phyloP scores from a whole-genome alignment of 1,284 basidiomycete genomes.

The Fomitopsis palustris region DNA sequence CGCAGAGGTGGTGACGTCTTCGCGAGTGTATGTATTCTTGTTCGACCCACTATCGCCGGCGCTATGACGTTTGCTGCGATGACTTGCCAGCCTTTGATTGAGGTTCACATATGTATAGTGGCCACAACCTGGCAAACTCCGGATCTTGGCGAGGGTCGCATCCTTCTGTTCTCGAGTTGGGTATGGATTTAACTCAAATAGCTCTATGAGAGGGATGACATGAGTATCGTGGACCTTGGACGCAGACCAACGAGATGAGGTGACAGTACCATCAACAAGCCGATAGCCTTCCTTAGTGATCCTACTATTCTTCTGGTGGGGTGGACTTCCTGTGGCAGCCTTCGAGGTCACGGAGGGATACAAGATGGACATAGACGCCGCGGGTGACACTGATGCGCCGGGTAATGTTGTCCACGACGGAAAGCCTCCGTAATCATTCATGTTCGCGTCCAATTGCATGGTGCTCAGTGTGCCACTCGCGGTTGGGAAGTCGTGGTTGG shows the following conservation, averaged over 20 bases:
- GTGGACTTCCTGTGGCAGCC: neutral
- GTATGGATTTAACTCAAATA: neutral
- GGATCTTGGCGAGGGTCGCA: neutral
- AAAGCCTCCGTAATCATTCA: neutral
- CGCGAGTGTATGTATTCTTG: neutral
- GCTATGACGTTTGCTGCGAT: neutral
- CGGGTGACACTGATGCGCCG: neutral
- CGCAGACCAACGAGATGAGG: neutral
- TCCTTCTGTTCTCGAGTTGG: neutral
- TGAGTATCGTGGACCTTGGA: too few relatives aligned
- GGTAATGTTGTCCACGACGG: neutral
- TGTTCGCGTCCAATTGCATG: neutral
- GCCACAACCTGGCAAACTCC: slow-evolving; percentile 3
- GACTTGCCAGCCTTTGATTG: neutral
- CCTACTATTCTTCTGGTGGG: neutral
- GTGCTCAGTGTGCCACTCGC: neutral
- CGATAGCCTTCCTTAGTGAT: neutral
- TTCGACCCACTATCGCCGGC: neutral
- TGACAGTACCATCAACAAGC: neutral
- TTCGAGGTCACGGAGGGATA: neutral
- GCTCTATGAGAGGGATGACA: neutral
- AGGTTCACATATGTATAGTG: slow-evolving; percentile 2
- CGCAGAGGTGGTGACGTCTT: neutral
- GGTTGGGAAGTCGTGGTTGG: neutral
- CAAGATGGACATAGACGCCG: neutral